These are phyloP conservation scores for Musa beccarii DNA, from an alignment of 176 grass and related monocot genomes.

Conservation along the genomic window DNA sequence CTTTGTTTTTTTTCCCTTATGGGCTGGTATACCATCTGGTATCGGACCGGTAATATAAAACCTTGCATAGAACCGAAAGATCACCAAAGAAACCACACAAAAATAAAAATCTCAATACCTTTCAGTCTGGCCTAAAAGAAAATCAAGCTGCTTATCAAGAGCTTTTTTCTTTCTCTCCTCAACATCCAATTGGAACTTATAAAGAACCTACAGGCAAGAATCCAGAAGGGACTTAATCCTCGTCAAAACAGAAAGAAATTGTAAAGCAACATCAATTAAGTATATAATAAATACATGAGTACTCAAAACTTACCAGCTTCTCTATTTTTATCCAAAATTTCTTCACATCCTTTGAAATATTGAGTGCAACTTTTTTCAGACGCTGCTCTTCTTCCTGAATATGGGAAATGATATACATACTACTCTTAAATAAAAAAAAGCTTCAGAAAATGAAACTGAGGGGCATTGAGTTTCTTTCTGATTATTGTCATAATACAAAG, in stretches of 20 bases:
- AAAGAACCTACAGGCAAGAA: conserved; percentile 56
- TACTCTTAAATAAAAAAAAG: not conserved
- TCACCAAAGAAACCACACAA: not conserved
- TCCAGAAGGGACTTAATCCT: conserved; percentile 20
- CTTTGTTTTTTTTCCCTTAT: too few species aligned
- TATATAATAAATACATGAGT: not conserved
- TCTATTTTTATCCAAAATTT: conserved; percentile 99
- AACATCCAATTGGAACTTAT: conserved; percentile 86
- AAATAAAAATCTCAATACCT: conserved; percentile 38
- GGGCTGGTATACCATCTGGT: too few species aligned
- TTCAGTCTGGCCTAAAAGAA: conserved; percentile 95
- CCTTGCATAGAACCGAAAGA: not conserved
- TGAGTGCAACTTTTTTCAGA: conserved; percentile 77
- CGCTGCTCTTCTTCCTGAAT: conserved; percentile 87
- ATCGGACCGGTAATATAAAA: not conserved
- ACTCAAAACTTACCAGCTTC: conserved; percentile 55
- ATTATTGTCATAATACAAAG: not conserved
- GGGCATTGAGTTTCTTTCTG: not conserved
- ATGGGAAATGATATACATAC: not conserved
- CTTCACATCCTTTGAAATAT: conserved; percentile 98
- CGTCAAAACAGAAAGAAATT: not conserved
- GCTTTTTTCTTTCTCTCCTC: conserved; percentile 94
- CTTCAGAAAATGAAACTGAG: not conserved
- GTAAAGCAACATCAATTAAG: not conserved
- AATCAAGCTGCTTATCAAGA: conserved; percentile 95